Percentiles rank a stretch among this genome's conserved stretches.
These are phyloP conservation scores for Eucalyptus albens DNA, from an alignment of 345 rosid species.

Conservation along the genomic window DNA sequence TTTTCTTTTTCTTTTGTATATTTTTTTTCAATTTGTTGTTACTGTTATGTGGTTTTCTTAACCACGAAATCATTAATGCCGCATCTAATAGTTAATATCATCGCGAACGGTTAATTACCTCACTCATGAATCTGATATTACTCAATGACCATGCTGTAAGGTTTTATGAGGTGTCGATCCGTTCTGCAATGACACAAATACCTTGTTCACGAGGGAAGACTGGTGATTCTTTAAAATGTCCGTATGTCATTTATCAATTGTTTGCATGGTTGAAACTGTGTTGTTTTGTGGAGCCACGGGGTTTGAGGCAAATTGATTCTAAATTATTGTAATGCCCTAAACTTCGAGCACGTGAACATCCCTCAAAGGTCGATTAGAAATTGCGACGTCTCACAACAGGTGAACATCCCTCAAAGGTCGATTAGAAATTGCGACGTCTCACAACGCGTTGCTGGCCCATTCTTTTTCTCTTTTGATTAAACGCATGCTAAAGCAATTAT, in stretches of 20 bases:
- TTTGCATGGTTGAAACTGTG: neutral
- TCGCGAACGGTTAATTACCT: neutral
- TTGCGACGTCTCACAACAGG: too few species aligned
- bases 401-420: too few species aligned
- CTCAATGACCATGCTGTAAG: neutral
- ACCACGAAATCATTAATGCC: neutral
- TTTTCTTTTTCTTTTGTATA: too few species aligned
- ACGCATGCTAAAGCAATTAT: too few species aligned
- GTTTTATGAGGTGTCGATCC: neutral
- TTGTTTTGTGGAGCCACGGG: neutral
- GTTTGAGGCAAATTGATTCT: neutral
- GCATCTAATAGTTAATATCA: neutral
- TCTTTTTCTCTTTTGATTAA: too few species aligned
- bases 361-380: too few species aligned
- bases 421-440: too few species aligned
- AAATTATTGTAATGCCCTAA: neutral
- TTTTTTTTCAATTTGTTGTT: neutral
- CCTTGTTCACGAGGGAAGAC: neutral
- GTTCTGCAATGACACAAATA: neutral
- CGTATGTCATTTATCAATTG: neutral
- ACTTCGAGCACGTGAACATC: fast-evolving
- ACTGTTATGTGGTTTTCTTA: neutral
- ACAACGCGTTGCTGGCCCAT: fast-evolving
- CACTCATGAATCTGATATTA: neutral
- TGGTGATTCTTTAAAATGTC: neutral